A percentile compares a stretch with the other conserved stretches of the same genome.
phyloP scores from a whole-genome alignment of 2,329 filamentous ascomycete species.

The Rhynchosporium secalis region DNA sequence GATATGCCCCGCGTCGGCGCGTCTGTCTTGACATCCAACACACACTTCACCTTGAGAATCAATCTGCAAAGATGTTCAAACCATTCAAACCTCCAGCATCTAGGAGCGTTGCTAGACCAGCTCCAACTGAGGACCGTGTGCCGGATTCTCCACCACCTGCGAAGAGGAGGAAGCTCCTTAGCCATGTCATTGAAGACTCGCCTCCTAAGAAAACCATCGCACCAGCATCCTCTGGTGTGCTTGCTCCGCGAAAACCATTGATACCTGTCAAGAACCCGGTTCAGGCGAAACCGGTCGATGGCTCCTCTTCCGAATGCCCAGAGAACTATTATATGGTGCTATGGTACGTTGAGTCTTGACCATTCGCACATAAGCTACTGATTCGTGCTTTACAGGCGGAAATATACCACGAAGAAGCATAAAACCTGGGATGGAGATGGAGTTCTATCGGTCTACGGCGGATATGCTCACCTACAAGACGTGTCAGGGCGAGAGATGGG shows the following conservation, averaged over 20 bases:
- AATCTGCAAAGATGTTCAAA: constrained; percentile 36
- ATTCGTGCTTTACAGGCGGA: constrained; percentile 51
- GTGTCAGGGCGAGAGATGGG: constrained; percentile 64
- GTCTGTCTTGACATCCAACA: not conserved
- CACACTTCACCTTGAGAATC: not conserved
- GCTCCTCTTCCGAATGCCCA: constrained; percentile 12
- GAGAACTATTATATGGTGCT: constrained; percentile 40
- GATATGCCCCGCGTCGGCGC: constrained; percentile 7
- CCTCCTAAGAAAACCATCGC: constrained; percentile 22
- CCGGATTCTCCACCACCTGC: constrained; percentile 25
- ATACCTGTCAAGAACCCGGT: constrained; percentile 32
- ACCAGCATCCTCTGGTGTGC: constrained; percentile 26
- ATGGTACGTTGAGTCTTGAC: constrained; percentile 31
- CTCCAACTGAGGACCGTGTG: constrained; percentile 17
- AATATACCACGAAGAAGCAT: constrained; percentile 70
- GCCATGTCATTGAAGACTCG: constrained; percentile 34
- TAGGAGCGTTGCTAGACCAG: constrained; percentile 26
- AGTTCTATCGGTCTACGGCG: constrained; percentile 56
- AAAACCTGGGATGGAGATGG: constrained; percentile 79
- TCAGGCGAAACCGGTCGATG: constrained; percentile 23
- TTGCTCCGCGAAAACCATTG: constrained; percentile 38
- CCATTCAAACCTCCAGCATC: constrained; percentile 39
- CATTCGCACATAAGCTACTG: constrained; percentile 15
- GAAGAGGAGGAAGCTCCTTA: constrained; percentile 34
- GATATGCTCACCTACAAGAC: constrained; percentile 61